A percentile compares a stretch with the other conserved stretches of the same genome.
Conservation (phyloP, 2,329 filamentous ascomycete genomes). For the Aureobasidium sp. region DNA sequence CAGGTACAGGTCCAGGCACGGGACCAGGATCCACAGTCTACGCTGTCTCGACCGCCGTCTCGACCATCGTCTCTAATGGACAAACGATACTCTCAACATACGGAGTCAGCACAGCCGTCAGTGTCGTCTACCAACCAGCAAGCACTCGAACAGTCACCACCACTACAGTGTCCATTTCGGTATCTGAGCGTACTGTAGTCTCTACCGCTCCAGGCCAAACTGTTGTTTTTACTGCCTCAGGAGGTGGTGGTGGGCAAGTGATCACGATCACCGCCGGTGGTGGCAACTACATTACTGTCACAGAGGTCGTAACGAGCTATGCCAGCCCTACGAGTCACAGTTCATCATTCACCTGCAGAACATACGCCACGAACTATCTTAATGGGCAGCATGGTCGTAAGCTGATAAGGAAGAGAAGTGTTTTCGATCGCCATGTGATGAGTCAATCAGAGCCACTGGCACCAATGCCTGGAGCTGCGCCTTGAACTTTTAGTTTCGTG, state of each 20-base stretch:
- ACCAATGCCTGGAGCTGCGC: constrained; percentile 14
- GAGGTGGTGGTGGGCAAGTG: constrained; percentile 15
- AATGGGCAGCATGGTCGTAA: constrained; percentile 20
- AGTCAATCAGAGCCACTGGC: constrained; percentile 1
- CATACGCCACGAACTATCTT: constrained; percentile 26
- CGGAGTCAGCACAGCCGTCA: constrained; percentile 24
- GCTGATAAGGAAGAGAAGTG: constrained; percentile 18
- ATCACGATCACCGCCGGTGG: constrained; percentile 20
- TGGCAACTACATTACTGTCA: constrained; percentile 21
- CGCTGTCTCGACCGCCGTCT: constrained; percentile 22
- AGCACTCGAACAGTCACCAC: constrained; percentile 23
- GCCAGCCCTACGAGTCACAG: constrained; percentile 16
- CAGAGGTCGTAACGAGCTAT: constrained; percentile 19
- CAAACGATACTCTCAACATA: constrained; percentile 22
- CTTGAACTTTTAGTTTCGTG: not conserved
- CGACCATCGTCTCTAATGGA: constrained; percentile 24
- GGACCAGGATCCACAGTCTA: constrained; percentile 21
- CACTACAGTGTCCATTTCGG: constrained; percentile 20
- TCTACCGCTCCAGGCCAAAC: constrained; percentile 18
- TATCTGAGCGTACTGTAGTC: constrained; percentile 17
- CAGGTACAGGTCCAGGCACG: constrained; percentile 11
- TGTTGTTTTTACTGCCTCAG: not conserved
- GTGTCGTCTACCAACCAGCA: constrained; percentile 20
- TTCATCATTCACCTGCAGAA: constrained; percentile 24
- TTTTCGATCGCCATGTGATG: constrained; percentile 20